A percentile compares a stretch with the other conserved stretches of the same genome.
Evolutionary conservation across 306 rosid genomes (phyloP).

Genomic region (Nissolia schottii): DNA sequence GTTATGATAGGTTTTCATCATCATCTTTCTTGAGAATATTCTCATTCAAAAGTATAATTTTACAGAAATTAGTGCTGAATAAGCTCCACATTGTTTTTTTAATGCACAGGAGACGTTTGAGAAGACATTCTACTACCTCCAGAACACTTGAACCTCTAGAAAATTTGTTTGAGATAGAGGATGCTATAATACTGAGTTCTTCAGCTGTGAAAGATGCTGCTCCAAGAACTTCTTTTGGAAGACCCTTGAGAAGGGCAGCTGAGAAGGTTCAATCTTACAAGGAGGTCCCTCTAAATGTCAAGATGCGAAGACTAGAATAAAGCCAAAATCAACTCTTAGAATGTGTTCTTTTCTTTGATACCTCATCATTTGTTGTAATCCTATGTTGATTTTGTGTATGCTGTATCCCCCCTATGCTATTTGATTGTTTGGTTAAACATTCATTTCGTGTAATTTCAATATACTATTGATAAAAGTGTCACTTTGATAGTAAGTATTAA

Average conservation of each 20-base stretch:
- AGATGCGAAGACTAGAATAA: slow-evolving; percentile 59
- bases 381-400: background rate
- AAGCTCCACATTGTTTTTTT: background rate
- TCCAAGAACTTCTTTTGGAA: slow-evolving; percentile 56
- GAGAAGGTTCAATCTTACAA: slow-evolving; percentile 67
- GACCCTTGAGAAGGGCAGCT: slow-evolving; percentile 52
- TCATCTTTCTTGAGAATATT: background rate
- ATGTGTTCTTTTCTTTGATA: background rate
- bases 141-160: slow-evolving; percentile 41
- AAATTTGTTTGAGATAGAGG: slow-evolving; percentile 62
- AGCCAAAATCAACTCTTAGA: background rate
- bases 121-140: slow-evolving; percentile 60
- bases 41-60: background rate
- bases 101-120: slow-evolving; percentile 44
- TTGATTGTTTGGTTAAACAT: background rate
- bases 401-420: slow-evolving; percentile 9
- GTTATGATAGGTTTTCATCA: background rate
- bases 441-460: background rate
- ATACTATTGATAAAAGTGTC: background rate
- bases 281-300: slow-evolving; percentile 48
- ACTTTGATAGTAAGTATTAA: background rate
- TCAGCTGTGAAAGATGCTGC: slow-evolving; percentile 16
- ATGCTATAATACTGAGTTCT: slow-evolving; percentile 34
- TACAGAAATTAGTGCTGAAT: background rate
- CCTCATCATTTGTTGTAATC: slow-evolving; percentile 9